Base-by-base conservation (phyloP, 495 filamentous ascomycete genomes). In the Bacidia rubella region DNA sequence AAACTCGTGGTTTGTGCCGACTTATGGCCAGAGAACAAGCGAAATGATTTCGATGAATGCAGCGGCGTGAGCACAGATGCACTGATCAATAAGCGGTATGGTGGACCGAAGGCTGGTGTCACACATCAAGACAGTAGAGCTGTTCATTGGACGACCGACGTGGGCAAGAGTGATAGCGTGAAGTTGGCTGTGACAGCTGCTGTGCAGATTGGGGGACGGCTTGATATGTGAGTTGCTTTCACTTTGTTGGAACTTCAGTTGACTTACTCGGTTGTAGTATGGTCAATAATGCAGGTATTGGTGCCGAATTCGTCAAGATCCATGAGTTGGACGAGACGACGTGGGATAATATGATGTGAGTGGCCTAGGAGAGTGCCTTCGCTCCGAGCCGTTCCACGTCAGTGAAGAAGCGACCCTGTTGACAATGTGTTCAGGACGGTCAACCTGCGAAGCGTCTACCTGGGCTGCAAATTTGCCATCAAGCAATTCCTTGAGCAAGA, bases 201-300 rank as follows among this genome's bases (percentile, higher is more conserved):
- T 2, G 72, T 74, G n/a, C 52, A 54, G 0, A 25, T 19, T 17
- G 74, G 62, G 57, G 70, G 73, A 0, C 32, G 74, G 43, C 51
- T 79, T 9, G 74, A 77, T 59, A 65, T 78, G 70, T 71, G 62
- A 52, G 62, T 48, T 12, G 32, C 7, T 50, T 69, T n/a, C n/a
- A n/a, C n/a, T n/a, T n/a, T n/a, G n/a, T n/a, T n/a, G n/a, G n/a
- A n/a, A n/a, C n/a, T n/a, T n/a, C n/a, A n/a, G n/a, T n/a, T n/a
- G n/a, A n/a, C n/a, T n/a, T n/a, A n/a, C n/a, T n/a, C n/a, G n/a
- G n/a, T n/a, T n/a, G 29, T 45, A 74, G 70, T 20, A 60, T 80
- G 56, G 68, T 75, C 49, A 77, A 77, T 21, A 79, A 80, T 59
- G 76, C 75, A 0, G 76, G 75, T 3, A 50, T 57, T 21, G 52